Evolutionary conservation across 257 asterid genomes (phyloP).

Genomic region (Jacaranda mimosifolia): DNA sequence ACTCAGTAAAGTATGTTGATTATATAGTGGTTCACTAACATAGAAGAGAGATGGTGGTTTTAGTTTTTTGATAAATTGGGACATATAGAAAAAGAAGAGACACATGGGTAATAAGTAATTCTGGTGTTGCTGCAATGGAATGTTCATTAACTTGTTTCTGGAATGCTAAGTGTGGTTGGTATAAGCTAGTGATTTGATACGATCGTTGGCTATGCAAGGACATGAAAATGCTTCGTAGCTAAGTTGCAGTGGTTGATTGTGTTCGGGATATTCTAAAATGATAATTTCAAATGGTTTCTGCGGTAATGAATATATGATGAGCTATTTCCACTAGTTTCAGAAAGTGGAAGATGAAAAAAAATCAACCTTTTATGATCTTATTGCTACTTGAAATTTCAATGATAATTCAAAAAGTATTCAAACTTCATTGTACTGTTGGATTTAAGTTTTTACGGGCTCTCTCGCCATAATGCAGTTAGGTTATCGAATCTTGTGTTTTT

Average conservation of each 20-base stretch:
- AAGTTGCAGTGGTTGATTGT: constrained; percentile 1
- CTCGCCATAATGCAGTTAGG: constrained; percentile 14
- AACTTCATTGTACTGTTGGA: not conserved
- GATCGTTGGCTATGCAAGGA: constrained; percentile 23
- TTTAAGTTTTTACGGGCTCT: not conserved
- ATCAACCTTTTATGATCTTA: constrained; percentile 2
- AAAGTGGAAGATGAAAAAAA: constrained; percentile 29
- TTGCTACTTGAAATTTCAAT: constrained; percentile 14
- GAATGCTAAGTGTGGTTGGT: constrained; percentile 30
- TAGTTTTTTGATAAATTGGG: constrained; percentile 22
- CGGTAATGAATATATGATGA: constrained; percentile 24
- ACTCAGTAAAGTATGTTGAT: constrained; percentile 10
- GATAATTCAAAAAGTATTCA: constrained; percentile 13
- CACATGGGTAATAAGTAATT: constrained; percentile 12
- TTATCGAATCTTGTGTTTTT: constrained; percentile 23
- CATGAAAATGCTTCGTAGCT: constrained; percentile 18
- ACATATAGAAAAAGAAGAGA: not conserved
- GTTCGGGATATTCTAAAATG: not conserved
- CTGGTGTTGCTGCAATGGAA: constrained; percentile 19
- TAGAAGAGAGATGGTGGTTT: constrained; percentile 23
- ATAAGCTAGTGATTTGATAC: constrained; percentile 25
- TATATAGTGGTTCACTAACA: constrained; percentile 30
- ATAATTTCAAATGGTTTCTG: constrained; percentile 2
- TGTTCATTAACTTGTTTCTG: constrained; percentile 31
- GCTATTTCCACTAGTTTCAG: constrained; percentile 29